Percentiles rank a stretch among this genome's conserved stretches.
phyloP scores from a whole-genome alignment of 768 basidiomycete genomes.

The Russula sp. region DNA sequence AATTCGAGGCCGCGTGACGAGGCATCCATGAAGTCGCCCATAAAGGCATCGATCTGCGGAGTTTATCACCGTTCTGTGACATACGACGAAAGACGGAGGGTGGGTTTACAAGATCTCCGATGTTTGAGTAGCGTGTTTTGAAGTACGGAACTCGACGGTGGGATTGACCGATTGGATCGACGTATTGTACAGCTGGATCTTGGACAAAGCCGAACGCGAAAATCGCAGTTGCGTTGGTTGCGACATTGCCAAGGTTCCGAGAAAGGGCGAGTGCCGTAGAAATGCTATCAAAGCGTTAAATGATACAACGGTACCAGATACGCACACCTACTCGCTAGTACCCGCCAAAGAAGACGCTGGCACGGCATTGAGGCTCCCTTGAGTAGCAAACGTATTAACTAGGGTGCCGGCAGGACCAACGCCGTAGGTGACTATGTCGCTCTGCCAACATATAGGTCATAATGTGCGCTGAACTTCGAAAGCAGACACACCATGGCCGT shows the following conservation, averaged over 20 bases:
- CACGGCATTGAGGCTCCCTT: background rate
- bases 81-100: background rate
- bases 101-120: constrained; percentile 2
- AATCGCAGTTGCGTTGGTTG: background rate
- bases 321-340: constrained; percentile 3
- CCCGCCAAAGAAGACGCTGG: constrained; percentile 1
- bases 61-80: background rate
- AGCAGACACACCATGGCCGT: constrained; percentile 3
- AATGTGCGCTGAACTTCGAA: background rate
- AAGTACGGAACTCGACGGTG: constrained; percentile 11
- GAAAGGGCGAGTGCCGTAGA: constrained; percentile 10
- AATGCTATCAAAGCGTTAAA: background rate
- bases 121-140: background rate
- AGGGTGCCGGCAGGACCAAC: background rate
- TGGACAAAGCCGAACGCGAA: constrained; percentile 17
- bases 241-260: background rate
- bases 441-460: background rate
- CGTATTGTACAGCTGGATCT: constrained; percentile 9
- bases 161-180: constrained; percentile 2
- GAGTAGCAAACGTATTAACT: background rate
- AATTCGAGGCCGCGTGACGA: constrained; percentile 3
- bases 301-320: background rate
- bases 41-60: constrained; percentile 7
- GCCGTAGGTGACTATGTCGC: background rate
- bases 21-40: constrained; percentile 13